phyloP scores from a whole-genome alignment of 805 yeast species.

The Metschnikowia continentalis region DNA sequence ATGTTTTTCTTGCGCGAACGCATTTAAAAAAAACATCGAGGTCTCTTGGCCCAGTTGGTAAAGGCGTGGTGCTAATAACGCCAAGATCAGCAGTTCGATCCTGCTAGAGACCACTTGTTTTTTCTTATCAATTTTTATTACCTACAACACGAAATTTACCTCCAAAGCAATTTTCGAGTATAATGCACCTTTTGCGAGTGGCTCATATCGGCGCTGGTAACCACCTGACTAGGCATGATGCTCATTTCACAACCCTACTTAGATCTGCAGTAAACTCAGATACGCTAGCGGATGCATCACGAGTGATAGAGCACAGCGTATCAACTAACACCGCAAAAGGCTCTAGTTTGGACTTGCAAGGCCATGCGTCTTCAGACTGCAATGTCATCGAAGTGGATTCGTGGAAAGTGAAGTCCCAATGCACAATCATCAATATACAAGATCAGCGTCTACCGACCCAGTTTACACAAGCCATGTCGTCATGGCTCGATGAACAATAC shows the following conservation, averaged over 20 bases:
- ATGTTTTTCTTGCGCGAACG: no score
- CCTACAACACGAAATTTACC: no score
- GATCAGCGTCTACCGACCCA: conserved; percentile 25
- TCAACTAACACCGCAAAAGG: conserved; percentile 51
- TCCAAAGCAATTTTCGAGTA: conserved; percentile 34
- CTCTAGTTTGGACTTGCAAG: conserved; percentile 37
- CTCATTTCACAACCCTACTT: conserved; percentile 27
- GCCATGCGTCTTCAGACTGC: conserved; percentile 45
- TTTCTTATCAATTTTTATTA: background rate
- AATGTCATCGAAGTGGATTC: conserved; percentile 24
- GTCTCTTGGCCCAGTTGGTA: conserved; percentile 55
- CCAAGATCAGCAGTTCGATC: conserved; percentile 82
- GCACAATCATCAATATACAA: conserved; percentile 15
- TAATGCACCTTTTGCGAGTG: conserved; percentile 10
- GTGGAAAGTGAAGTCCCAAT: conserved; percentile 12
- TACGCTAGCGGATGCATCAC: conserved; percentile 15
- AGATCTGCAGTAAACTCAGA: conserved; percentile 20
- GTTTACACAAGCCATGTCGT: conserved; percentile 22
- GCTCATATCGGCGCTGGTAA: conserved; percentile 54
- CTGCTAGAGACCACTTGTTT: conserved; percentile 70
- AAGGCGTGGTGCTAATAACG: conserved; percentile 53
- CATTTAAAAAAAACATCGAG: conserved; percentile 7
- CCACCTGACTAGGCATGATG: conserved; percentile 25
- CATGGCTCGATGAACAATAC: conserved; percentile 22
- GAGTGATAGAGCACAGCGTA: conserved; percentile 32